A percentile compares a stretch with the other conserved stretches of the same genome.
Evolutionary conservation across 2,329 filamentous ascomycete genomes (phyloP).

Genomic region (Cephalotrichum gorgonifer): DNA sequence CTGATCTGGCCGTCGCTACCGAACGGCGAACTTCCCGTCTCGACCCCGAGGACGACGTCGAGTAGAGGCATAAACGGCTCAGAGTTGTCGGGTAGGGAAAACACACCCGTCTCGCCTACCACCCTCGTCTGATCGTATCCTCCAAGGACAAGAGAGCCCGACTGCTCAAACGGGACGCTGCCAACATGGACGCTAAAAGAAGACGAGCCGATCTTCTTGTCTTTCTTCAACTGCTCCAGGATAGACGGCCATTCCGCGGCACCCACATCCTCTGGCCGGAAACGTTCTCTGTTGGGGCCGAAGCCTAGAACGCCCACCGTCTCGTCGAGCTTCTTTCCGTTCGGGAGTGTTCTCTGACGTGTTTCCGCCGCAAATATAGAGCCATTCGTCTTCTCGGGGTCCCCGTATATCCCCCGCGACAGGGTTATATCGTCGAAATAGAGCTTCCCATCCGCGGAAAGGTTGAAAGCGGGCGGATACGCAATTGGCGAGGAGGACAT

Average conservation of each 20-base stretch:
- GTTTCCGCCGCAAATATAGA: not conserved
- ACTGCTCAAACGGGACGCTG: not conserved
- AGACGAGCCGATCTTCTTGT: not conserved
- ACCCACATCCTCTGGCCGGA: not conserved
- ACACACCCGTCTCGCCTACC: not conserved
- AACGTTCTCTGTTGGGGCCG: not conserved
- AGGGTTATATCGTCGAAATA: not conserved
- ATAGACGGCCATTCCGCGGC: not conserved
- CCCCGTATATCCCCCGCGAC: not conserved
- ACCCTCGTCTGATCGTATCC: constrained; percentile 1
- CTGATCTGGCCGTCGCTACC: not conserved
- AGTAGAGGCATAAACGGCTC: not conserved
- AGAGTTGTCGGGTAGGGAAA: not conserved
- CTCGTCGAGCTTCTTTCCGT: not conserved
- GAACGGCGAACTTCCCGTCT: not conserved
- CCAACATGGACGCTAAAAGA: not conserved
- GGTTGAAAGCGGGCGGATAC: not conserved
- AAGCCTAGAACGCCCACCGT: not conserved
- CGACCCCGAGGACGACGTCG: not conserved
- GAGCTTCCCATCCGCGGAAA: not conserved
- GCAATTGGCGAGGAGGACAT: not conserved
- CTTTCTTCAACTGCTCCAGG: not conserved
- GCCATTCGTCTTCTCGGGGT: not conserved
- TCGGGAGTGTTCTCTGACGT: not conserved
- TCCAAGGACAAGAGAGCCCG: not conserved